Percentiles rank a stretch among this genome's conserved stretches.
Conservation (phyloP, 1,284 basidiomycete genomes). For the Leccinum fuscescens region DNA sequence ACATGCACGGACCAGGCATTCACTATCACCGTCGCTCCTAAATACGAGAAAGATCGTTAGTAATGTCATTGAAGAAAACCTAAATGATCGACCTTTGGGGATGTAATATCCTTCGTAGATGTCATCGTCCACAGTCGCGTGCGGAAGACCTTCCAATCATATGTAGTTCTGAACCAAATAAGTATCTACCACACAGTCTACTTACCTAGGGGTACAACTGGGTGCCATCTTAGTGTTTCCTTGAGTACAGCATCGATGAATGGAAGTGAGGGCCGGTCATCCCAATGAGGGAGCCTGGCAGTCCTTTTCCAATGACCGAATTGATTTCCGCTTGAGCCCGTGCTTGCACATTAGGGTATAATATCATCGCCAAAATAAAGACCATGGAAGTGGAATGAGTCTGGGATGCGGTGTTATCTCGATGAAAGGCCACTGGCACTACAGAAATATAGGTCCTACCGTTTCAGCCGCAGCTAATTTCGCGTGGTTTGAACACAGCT, state of each 20-base stretch:
- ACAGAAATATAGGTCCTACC: constrained; percentile 11
- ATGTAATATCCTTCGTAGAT: constrained; percentile 42
- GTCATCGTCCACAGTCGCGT: constrained; percentile 43
- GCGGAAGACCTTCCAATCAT: constrained; percentile 35
- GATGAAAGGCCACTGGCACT: constrained; percentile 1
- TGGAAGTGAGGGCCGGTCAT: constrained; percentile 38
- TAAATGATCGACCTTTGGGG: constrained; percentile 35
- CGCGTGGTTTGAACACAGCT: neutral
- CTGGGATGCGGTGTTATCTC: constrained; percentile 17
- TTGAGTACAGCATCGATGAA: constrained; percentile 50
- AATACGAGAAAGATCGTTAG: too few relatives aligned
- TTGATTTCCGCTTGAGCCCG: constrained; percentile 44
- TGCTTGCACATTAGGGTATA: constrained; percentile 34
- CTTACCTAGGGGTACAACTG: constrained; percentile 38
- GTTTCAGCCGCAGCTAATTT: constrained; percentile 22
- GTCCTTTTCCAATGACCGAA: constrained; percentile 34
- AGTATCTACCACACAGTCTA: neutral
- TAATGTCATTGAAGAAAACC: too few relatives aligned
- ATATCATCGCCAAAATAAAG: constrained; percentile 50
- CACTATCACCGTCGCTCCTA: constrained; percentile 22
- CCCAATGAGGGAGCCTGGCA: constrained; percentile 37
- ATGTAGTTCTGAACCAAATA: too few relatives aligned
- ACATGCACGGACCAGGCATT: constrained; percentile 6
- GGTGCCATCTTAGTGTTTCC: constrained; percentile 52
- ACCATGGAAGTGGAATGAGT: constrained; percentile 44